phyloP scores from a whole-genome alignment of 495 filamentous ascomycete species.

The Talaromyces borbonicus region DNA sequence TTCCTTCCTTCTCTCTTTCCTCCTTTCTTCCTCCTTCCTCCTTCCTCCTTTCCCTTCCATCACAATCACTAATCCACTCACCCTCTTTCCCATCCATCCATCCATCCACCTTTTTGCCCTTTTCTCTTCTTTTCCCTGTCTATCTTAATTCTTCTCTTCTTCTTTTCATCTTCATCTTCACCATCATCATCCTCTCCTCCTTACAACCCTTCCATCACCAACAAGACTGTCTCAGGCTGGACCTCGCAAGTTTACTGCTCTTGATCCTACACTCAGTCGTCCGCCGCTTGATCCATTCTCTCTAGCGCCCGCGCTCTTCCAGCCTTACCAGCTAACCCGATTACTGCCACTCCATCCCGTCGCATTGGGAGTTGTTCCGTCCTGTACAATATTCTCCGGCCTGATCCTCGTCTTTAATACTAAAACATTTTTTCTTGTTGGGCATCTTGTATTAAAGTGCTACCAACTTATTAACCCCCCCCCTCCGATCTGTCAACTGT shows the following conservation, averaged over 20 bases:
- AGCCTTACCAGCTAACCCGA: not conserved
- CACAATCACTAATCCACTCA: conserved; percentile 1
- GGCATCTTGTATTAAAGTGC: no score
- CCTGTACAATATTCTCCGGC: not conserved
- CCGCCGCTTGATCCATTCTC: no score
- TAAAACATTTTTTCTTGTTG: no score
- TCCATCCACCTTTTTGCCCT: conserved; percentile 14
- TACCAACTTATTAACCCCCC: not conserved
- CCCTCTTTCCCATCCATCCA: conserved; percentile 7
- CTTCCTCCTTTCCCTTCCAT: conserved; percentile 7
- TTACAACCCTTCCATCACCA: no score
- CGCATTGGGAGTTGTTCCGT: not conserved
- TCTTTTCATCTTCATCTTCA: not conserved
- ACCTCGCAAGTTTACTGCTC: not conserved
- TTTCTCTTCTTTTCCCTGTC: conserved; percentile 13
- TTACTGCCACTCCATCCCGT: not conserved
- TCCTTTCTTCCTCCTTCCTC: conserved; percentile 6
- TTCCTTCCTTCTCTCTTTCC: conserved; percentile 4
- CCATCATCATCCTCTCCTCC: no score
- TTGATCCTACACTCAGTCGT: not conserved
- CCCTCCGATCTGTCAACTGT: not conserved
- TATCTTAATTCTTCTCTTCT: not conserved
- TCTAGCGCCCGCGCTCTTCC: not conserved
- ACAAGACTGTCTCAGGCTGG: conserved; percentile 4
- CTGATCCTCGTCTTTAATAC: not conserved